A percentile compares a stretch with the other conserved stretches of the same genome.
These are phyloP conservation scores for Arthrobotrys iridis DNA, from an alignment of 2,329 filamentous ascomycete species.

Conservation along the genomic window DNA sequence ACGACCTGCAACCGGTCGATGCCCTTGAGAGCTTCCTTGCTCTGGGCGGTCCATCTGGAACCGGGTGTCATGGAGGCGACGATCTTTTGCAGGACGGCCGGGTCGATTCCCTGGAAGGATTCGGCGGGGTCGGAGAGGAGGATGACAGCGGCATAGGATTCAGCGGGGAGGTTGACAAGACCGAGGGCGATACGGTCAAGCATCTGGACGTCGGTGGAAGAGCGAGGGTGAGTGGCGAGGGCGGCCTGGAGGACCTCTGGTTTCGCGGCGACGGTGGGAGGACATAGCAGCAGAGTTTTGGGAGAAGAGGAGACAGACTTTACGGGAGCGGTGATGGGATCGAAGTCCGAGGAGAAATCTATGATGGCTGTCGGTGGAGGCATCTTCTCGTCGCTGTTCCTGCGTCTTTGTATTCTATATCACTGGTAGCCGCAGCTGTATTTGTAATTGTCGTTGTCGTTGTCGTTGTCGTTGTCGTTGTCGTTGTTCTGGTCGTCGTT, in stretches of 20 bases:
- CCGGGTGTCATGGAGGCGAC: constrained; percentile 76
- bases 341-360: constrained; percentile 69
- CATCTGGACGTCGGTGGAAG: constrained; percentile 91
- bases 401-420: too few relatives aligned
- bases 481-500: too few relatives aligned
- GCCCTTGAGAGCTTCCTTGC: constrained; percentile 33
- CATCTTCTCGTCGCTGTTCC: too few relatives aligned
- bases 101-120: constrained; percentile 69
- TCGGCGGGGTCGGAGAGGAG: constrained; percentile 77
- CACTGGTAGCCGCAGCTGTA: too few relatives aligned
- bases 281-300: constrained; percentile 84
- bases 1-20: constrained; percentile 79
- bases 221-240: constrained; percentile 74
- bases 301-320: too few relatives aligned
- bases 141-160: constrained; percentile 84
- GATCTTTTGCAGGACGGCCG: constrained; percentile 63
- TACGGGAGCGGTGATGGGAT: constrained; percentile 22
- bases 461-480: too few relatives aligned
- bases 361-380: too few relatives aligned
- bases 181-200: constrained; percentile 89
- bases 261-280: constrained; percentile 87
- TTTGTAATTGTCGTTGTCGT: too few relatives aligned
- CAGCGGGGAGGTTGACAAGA: constrained; percentile 77
- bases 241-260: constrained; percentile 78
- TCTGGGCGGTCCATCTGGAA: constrained; percentile 67